These are phyloP conservation scores for Cicer bijugum DNA, from an alignment of 306 rosid genomes.

Conservation along the genomic window DNA sequence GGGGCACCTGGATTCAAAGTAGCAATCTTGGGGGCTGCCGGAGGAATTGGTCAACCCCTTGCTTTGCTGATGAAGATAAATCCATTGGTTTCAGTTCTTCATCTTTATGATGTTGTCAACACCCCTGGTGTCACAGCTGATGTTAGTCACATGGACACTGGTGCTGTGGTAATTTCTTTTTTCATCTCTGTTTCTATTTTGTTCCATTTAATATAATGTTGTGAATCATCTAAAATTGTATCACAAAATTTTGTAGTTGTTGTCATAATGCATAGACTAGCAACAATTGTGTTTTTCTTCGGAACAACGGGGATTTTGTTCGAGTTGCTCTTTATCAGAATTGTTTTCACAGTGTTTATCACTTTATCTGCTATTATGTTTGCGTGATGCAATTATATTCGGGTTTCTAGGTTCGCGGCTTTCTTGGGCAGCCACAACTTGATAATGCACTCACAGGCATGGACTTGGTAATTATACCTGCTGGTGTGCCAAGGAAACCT, in stretches of 20 bases:
- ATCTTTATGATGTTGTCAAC: conserved; percentile 94
- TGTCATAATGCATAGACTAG: conserved; percentile 14
- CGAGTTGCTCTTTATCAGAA: background rate
- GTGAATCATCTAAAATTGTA: background rate
- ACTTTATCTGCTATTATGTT: conserved; percentile 23
- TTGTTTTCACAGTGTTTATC: conserved; percentile 13
- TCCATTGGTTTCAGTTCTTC: conserved; percentile 90
- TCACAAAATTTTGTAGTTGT: background rate
- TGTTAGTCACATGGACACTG: conserved; percentile 95
- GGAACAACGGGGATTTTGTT: background rate
- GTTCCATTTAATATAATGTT: conserved; percentile 19
- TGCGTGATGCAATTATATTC: conserved; percentile 1
- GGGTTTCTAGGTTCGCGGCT: conserved; percentile 78
- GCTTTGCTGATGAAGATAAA: conserved; percentile 91
- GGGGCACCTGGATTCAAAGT: conserved; percentile 90
- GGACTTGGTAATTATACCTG: conserved; percentile 89
- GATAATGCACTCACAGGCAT: conserved; percentile 86
- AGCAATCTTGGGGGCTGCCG: conserved; percentile 93
- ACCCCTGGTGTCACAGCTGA: conserved; percentile 97
- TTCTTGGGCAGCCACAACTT: conserved; percentile 83
- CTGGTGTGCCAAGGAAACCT: conserved; percentile 95
- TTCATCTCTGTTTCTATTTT: background rate
- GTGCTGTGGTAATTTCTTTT: conserved; percentile 78
- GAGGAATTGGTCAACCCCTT: conserved; percentile 95
- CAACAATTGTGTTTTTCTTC: background rate